These are phyloP conservation scores for Sporothrix dimorphospora DNA, from an alignment of 2,329 filamentous ascomycete species.

Conservation along the genomic window DNA sequence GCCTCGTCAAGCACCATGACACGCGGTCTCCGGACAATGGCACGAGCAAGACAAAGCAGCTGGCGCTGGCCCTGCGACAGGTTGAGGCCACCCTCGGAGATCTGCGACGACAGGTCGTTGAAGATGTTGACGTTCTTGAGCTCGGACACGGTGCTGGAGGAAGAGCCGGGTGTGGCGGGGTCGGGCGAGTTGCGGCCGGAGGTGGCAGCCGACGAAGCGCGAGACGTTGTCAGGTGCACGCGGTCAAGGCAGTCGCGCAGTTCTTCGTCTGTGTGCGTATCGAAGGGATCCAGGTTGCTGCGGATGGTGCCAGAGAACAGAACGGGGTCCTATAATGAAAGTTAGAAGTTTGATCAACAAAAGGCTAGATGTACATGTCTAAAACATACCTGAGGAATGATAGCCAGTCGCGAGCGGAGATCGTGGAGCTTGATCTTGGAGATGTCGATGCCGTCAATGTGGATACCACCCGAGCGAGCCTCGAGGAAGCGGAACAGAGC, in stretches of 20 bases:
- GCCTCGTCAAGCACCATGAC: conserved; percentile 83
- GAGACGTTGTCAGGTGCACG: conserved; percentile 61
- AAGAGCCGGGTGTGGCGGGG: conserved; percentile 29
- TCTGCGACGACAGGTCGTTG: conserved; percentile 61
- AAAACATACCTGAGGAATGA: conserved; percentile 66
- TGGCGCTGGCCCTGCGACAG: conserved; percentile 77
- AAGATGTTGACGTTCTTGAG: conserved; percentile 66
- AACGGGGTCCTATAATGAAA: conserved; percentile 65
- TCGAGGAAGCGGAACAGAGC: conserved; percentile 80
- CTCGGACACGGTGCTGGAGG: conserved; percentile 41
- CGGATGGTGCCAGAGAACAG: conserved; percentile 79
- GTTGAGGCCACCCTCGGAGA: conserved; percentile 74
- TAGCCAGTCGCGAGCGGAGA: conserved; percentile 72
- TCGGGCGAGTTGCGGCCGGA: conserved; percentile 46
- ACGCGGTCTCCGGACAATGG: conserved; percentile 71
- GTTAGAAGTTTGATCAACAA: conserved; percentile 29
- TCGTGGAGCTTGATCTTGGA: conserved; percentile 71
- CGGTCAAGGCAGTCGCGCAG: conserved; percentile 70
- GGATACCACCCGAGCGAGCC: conserved; percentile 64
- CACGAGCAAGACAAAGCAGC: conserved; percentile 73
- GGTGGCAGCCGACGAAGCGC: conserved; percentile 41
- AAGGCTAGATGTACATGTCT: background rate
- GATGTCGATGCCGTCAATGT: conserved; percentile 75
- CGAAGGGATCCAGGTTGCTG: conserved; percentile 76
- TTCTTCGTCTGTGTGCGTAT: conserved; percentile 68